Evolutionary conservation across 805 yeast genomes (phyloP).

Genomic region (Metschnikowia cubensis): DNA sequence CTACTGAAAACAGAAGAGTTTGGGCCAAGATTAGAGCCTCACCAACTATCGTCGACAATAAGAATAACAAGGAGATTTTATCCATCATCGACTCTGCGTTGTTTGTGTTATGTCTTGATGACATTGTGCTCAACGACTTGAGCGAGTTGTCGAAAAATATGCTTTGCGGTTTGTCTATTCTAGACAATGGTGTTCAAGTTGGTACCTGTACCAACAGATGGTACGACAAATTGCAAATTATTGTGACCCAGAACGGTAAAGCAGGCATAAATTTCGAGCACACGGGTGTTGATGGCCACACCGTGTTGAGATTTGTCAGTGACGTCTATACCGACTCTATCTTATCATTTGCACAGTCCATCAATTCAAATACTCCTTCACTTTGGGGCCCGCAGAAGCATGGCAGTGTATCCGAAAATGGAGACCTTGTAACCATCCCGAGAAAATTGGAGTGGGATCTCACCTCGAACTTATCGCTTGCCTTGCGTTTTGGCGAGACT

Average conservation of each 20-base stretch:
- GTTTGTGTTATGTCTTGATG: slow-evolving; percentile 80
- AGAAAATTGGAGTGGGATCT: slow-evolving; percentile 86
- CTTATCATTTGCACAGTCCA: slow-evolving; percentile 76
- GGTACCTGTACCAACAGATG: slow-evolving; percentile 94
- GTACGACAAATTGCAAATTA: slow-evolving; percentile 89
- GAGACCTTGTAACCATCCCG: slow-evolving; percentile 57
- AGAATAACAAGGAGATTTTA: slow-evolving; percentile 64
- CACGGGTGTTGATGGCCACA: slow-evolving; percentile 95
- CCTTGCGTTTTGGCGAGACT: slow-evolving; percentile 87
- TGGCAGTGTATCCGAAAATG: slow-evolving; percentile 28
- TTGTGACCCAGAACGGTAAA: slow-evolving; percentile 81
- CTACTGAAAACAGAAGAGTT: slow-evolving; percentile 82
- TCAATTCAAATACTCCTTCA: slow-evolving; percentile 71
- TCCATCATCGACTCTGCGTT: slow-evolving; percentile 76
- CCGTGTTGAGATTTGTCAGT: slow-evolving; percentile 80
- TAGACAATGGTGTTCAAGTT: slow-evolving; percentile 82
- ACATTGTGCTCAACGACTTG: slow-evolving; percentile 58
- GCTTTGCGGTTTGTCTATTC: slow-evolving; percentile 77
- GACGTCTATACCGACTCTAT: slow-evolving; percentile 92
- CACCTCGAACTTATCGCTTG: slow-evolving; percentile 68
- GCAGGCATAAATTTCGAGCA: slow-evolving; percentile 94
- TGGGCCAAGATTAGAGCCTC: slow-evolving; percentile 77
- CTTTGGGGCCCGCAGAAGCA: slow-evolving; percentile 47
- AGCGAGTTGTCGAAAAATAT: slow-evolving; percentile 73
- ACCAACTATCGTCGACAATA: slow-evolving; percentile 36